These are phyloP conservation scores for Umbilicaria muhlenbergii DNA, from an alignment of 495 filamentous ascomycete species.

Conservation along the genomic window DNA sequence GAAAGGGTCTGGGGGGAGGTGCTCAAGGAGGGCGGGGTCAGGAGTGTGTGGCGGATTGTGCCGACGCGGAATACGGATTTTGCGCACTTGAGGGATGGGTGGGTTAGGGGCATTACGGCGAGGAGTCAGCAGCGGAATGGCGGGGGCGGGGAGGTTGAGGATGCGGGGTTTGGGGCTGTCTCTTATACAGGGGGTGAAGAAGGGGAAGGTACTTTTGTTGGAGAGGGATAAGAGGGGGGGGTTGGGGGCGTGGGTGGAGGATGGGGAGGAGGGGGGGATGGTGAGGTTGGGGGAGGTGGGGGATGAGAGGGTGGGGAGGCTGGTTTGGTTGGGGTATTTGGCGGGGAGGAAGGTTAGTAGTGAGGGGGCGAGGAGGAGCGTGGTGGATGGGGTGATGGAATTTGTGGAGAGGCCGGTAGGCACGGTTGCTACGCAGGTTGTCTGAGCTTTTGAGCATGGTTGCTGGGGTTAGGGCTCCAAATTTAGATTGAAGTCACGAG, in stretches of 20 bases:
- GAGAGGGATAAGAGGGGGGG: slow-evolving; percentile 23
- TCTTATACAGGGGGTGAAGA: slow-evolving; percentile 57
- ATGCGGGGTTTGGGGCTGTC: slow-evolving; percentile 58
- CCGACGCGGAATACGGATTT: slow-evolving; percentile 86
- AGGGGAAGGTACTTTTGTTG: slow-evolving; percentile 60
- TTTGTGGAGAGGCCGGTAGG: slow-evolving; percentile 83
- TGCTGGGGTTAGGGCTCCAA: no score
- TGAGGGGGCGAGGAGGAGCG: slow-evolving; percentile 60
- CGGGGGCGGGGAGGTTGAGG: slow-evolving; percentile 34
- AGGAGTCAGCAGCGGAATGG: slow-evolving; percentile 33
- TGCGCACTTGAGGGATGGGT: slow-evolving; percentile 78
- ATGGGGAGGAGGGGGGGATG: slow-evolving; percentile 17
- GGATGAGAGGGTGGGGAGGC: slow-evolving; percentile 65
- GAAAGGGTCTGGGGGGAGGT: slow-evolving; percentile 59
- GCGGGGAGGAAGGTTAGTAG: slow-evolving; percentile 77
- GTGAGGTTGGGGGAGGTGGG: slow-evolving; percentile 47
- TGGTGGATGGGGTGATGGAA: slow-evolving; percentile 76
- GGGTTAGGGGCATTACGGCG: slow-evolving; percentile 66
- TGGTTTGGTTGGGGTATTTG: slow-evolving; percentile 83
- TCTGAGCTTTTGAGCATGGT: slow-evolving; percentile 11
- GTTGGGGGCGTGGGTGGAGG: slow-evolving; percentile 26
- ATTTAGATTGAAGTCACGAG: no score
- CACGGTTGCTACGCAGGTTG: slow-evolving; percentile 61
- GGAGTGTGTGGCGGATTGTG: slow-evolving; percentile 62
- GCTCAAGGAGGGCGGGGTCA: slow-evolving; percentile 42